Evolutionary conservation across 495 filamentous ascomycete species (phyloP), one percentile per base, ranked within the genome.

Genomic region (Podospora anserina): DNA sequence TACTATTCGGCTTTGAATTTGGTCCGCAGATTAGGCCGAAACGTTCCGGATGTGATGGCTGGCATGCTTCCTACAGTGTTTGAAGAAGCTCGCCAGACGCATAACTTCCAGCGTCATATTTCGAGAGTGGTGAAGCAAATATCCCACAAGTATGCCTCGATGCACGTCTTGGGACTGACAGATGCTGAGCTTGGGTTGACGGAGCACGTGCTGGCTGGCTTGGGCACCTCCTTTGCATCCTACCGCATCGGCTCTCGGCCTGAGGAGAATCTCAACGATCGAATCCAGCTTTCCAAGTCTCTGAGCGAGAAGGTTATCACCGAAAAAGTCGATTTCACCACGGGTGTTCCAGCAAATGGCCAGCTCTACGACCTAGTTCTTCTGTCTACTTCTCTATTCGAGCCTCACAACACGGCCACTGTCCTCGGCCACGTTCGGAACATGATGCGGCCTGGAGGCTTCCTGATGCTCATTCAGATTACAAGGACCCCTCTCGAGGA

Each of bases 401-500:
- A 76, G 19, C 18, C 67, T 1, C 57, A 70, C 0, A 60, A 72
- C 6, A 57, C 53, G 0, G 28, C 55, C 0, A 53, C 49, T 3
- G 63, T 67, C 3, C 58, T 83, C 0, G 66, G 72, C 19, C 68
- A 62, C 6, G 66, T 83, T 20, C 39, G 71, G 2, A 18, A 55
- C 1, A 64, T 78, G 64, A 83, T 83, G 79, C 76, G 74, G 20
- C 75, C 75, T 7, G 81, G 79, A 1, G 81, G 75, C 4, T 83
- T 80, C 68, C 65, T 84, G n/a, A 11, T 84, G 5, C 59, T 84
- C 9, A n/a, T 80, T 0, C 65, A 82, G 9, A 65, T 67, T 3
- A 67, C 72, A 1, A 61, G 39, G 1, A 68, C 32, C 18, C 62
- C 72, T 7, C 68, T 76, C 11, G 70, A 72, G 55, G 70, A 74